Percentiles rank a stretch among this genome's conserved stretches.
phyloP scores from a whole-genome alignment of 306 rosid species.

The Acacia crassicarpa region DNA sequence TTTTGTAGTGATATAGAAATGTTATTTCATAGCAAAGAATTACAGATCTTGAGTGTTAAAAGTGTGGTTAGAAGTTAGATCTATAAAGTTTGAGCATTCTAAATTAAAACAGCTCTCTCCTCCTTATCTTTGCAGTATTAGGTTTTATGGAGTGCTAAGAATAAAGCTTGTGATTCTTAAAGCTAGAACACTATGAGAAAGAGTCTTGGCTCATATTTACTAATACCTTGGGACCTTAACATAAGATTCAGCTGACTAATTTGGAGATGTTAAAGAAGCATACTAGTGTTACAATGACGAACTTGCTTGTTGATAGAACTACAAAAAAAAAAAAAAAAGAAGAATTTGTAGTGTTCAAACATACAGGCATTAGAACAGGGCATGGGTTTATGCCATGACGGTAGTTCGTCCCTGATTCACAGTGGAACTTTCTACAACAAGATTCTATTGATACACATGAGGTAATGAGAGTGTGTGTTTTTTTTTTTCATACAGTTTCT shows the following conservation, averaged over 20 bases:
- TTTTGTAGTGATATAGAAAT: too few species aligned
- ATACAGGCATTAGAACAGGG: constrained; percentile 29
- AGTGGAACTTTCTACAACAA: constrained; percentile 30
- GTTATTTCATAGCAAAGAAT: too few species aligned
- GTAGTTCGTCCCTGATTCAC: constrained; percentile 19
- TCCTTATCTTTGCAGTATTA: not conserved
- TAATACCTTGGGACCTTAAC: too few species aligned
- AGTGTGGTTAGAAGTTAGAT: too few species aligned
- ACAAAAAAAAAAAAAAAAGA: constrained; percentile 35
- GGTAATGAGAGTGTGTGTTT: not conserved
- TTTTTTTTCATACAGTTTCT: constrained; percentile 11
- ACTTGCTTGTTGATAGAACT: constrained; percentile 22
- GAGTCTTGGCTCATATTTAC: too few species aligned
- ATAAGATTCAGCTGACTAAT: too few species aligned
- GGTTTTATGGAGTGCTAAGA: not conserved
- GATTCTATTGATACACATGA: constrained; percentile 29
- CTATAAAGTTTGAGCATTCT: not conserved
- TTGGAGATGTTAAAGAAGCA: too few species aligned
- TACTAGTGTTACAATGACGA: not conserved
- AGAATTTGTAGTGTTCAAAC: constrained; percentile 47
- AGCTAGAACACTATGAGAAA: too few species aligned
- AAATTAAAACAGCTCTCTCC: not conserved
- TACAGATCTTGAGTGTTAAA: too few species aligned
- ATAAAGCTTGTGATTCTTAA: too few species aligned
- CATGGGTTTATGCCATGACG: constrained; percentile 22